These are phyloP conservation scores for Dactylellina leptospora DNA, from an alignment of 2,329 filamentous ascomycete species.

Conservation along the genomic window DNA sequence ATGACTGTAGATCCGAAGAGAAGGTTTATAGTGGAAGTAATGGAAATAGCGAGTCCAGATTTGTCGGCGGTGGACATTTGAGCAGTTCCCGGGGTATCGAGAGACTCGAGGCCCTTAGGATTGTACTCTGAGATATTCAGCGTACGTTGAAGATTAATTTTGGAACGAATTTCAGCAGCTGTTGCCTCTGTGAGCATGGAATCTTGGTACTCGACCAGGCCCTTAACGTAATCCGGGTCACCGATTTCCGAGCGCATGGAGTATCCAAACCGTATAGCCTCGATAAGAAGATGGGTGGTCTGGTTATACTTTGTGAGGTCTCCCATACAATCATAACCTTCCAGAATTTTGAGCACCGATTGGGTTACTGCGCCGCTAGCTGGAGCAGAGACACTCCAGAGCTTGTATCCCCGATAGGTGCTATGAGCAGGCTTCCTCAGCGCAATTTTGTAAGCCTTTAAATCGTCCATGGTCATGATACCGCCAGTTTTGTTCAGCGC, in stretches of 20 bases:
- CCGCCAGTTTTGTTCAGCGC: constrained; percentile 75
- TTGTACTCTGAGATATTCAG: constrained; percentile 79
- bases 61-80: constrained; percentile 68
- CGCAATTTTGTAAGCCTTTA: constrained; percentile 75
- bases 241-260: constrained; percentile 80
- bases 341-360: constrained; percentile 80
- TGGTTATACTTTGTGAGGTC: constrained; percentile 69
- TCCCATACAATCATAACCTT: constrained; percentile 75
- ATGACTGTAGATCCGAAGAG: constrained; percentile 72
- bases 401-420: constrained; percentile 74
- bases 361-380: constrained; percentile 80
- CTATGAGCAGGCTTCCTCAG: constrained; percentile 71
- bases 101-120: constrained; percentile 71
- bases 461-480: constrained; percentile 83
- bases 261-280: constrained; percentile 90
- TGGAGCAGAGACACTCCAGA: constrained; percentile 76
- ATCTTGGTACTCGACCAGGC: constrained; percentile 71
- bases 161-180: constrained; percentile 69
- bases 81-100: constrained; percentile 70
- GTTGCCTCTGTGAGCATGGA: constrained; percentile 72
- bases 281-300: constrained; percentile 81
- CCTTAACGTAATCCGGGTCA: constrained; percentile 78
- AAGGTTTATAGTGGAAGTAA: constrained; percentile 74
- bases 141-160: constrained; percentile 77
- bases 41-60: constrained; percentile 69